phyloP scores from a whole-genome alignment of 2,329 filamentous ascomycete species.

The Hypoxylon sp. region DNA sequence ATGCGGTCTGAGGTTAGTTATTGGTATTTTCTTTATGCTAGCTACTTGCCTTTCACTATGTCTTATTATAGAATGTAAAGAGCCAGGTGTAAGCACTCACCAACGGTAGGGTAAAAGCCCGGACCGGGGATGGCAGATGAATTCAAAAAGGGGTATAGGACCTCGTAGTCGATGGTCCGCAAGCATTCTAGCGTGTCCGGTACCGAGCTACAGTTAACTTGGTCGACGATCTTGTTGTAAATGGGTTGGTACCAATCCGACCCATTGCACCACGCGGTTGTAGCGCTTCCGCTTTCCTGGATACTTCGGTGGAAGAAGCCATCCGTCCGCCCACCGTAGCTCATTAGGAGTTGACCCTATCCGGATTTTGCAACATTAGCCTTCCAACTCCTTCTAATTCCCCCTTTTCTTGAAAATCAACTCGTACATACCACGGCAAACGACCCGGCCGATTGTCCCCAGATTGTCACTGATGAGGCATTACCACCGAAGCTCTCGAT shows the following conservation, averaged over 20 bases:
- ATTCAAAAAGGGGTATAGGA: slow-evolving; percentile 61
- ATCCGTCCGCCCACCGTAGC: slow-evolving; percentile 50
- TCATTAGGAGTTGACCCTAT: slow-evolving; percentile 52
- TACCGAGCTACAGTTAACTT: slow-evolving; percentile 64
- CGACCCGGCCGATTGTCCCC: slow-evolving; percentile 53
- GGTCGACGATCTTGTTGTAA: slow-evolving; percentile 63
- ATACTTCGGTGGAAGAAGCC: slow-evolving; percentile 51
- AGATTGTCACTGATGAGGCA: slow-evolving; percentile 51
- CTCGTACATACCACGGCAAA: slow-evolving; percentile 50
- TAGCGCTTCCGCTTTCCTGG: slow-evolving; percentile 54
- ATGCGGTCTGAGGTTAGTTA: slow-evolving; percentile 50
- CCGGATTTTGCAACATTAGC: slow-evolving; percentile 10
- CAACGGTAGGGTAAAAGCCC: slow-evolving; percentile 52
- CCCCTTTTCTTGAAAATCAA: not conserved
- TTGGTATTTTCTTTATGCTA: not conserved
- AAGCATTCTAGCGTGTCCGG: slow-evolving; percentile 66
- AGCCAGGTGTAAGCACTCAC: slow-evolving; percentile 39
- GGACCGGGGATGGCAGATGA: slow-evolving; percentile 54
- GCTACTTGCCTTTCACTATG: not conserved
- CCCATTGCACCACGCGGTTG: slow-evolving; percentile 56
- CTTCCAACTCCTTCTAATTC: not conserved
- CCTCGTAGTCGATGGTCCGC: slow-evolving; percentile 62
- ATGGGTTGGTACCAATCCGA: slow-evolving; percentile 61
- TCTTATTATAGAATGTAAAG: not conserved
- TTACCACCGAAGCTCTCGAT: slow-evolving; percentile 52